These are phyloP conservation scores for Ananas comosus DNA, from an alignment of 176 grass and related monocot genomes.

Conservation along the genomic window DNA sequence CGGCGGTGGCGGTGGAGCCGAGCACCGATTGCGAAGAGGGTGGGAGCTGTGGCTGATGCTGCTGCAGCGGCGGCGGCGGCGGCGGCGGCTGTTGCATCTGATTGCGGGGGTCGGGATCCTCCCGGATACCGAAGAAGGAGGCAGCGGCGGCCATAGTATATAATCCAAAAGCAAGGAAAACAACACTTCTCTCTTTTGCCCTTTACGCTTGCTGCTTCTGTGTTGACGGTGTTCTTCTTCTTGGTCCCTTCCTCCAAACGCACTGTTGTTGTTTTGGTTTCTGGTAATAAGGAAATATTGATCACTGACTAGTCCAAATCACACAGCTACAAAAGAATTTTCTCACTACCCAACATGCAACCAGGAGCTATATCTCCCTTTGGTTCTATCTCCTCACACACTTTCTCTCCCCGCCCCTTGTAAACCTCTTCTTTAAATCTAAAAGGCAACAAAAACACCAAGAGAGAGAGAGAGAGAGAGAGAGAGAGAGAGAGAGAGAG, in stretches of 20 bases:
- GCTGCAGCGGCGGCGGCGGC: neutral
- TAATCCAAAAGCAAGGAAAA: neutral
- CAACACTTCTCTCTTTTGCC: no score
- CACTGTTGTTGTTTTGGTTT: conserved; percentile 19
- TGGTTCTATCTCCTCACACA: conserved; percentile 19
- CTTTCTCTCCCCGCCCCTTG: neutral
- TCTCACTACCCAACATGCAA: conserved; percentile 16
- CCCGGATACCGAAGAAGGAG: conserved; percentile 61
- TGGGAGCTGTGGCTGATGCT: neutral
- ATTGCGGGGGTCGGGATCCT: conserved; percentile 10
- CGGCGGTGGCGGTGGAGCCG: neutral
- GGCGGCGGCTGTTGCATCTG: conserved; percentile 21
- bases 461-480: conserved; percentile 4
- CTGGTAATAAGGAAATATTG: conserved; percentile 23
- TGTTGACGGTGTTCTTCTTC: neutral
- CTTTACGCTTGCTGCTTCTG: no score
- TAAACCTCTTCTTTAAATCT: neutral
- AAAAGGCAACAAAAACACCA: conserved; percentile 20
- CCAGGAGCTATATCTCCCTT: neutral
- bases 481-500: conserved; percentile 17
- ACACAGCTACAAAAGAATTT: conserved; percentile 11
- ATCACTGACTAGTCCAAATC: conserved; percentile 18
- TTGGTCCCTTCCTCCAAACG: neutral
- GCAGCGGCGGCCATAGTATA: conserved; percentile 24
- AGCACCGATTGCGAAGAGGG: neutral